These are phyloP conservation scores for Trichosporon sp. DNA, from an alignment of 1,284 basidiomycete genomes.

Conservation along the genomic window DNA sequence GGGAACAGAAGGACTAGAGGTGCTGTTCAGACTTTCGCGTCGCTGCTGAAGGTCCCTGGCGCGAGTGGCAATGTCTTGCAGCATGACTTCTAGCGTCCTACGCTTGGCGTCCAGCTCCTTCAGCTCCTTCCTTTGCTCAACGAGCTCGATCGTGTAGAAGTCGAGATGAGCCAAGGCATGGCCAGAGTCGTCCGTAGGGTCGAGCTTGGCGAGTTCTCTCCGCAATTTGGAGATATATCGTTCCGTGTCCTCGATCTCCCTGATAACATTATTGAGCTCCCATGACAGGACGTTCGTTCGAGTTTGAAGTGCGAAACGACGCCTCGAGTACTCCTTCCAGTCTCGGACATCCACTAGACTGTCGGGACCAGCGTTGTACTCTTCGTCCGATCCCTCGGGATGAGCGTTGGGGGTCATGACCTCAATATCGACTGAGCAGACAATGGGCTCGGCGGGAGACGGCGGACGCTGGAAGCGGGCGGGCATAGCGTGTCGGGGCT, in stretches of 20 bases:
- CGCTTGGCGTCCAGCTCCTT: background rate
- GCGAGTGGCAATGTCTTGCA: background rate
- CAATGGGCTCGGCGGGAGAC: background rate
- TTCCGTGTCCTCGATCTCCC: background rate
- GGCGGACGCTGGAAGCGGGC: background rate
- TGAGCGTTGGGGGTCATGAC: background rate
- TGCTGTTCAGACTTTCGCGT: background rate
- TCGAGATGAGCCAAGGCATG: background rate
- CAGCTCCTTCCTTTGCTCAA: background rate
- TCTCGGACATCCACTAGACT: background rate
- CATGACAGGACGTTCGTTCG: background rate
- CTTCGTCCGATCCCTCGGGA: background rate
- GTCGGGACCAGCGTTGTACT: background rate
- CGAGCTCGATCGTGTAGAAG: background rate
- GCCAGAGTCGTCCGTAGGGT: background rate
- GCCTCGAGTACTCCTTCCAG: background rate
- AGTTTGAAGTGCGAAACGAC: background rate
- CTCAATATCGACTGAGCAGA: background rate
- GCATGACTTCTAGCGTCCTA: background rate
- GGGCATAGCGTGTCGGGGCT: background rate
- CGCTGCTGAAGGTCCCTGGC: background rate
- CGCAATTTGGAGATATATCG: background rate
- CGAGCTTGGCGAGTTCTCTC: background rate
- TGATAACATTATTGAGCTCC: background rate
- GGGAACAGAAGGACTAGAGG: background rate